These are phyloP conservation scores for Solanum sitiens DNA, from an alignment of 257 asterid genomes.

Conservation along the genomic window DNA sequence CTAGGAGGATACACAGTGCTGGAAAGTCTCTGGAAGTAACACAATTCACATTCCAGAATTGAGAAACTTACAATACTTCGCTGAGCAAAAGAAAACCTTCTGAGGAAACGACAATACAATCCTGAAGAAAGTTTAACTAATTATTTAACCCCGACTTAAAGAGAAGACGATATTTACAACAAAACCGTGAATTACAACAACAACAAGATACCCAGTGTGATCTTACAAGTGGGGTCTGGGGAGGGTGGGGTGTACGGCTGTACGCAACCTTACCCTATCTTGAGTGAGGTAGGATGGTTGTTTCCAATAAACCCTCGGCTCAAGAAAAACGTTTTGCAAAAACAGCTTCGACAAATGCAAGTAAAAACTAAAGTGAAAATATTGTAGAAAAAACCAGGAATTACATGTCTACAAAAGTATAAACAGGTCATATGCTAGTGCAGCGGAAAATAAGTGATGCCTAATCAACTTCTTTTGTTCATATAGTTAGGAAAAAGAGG, in stretches of 20 bases:
- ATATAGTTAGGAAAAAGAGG: not conserved
- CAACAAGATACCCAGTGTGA: not conserved
- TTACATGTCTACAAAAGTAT: not conserved
- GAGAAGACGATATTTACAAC: not conserved
- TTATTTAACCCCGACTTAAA: not conserved
- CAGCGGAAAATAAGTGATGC: not conserved
- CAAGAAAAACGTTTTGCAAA: not conserved
- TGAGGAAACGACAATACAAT: constrained; percentile 22
- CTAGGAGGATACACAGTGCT: not conserved
- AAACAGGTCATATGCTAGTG: not conserved
- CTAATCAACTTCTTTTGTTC: not conserved
- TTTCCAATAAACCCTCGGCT: not conserved
- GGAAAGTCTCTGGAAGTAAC: not conserved
- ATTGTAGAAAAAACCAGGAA: not conserved
- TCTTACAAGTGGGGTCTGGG: not conserved
- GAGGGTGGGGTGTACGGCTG: not conserved
- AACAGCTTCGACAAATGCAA: not conserved
- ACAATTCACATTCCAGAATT: not conserved
- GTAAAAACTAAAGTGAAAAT: not conserved
- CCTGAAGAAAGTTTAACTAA: constrained; percentile 25
- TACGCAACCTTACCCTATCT: not conserved
- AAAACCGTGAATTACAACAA: not conserved
- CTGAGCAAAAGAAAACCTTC: constrained; percentile 40
- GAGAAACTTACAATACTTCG: constrained; percentile 45
- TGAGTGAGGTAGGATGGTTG: not conserved